Evolutionary conservation across 495 filamentous ascomycete species (phyloP).

Genomic region (Talaromyces trachyspermus): DNA sequence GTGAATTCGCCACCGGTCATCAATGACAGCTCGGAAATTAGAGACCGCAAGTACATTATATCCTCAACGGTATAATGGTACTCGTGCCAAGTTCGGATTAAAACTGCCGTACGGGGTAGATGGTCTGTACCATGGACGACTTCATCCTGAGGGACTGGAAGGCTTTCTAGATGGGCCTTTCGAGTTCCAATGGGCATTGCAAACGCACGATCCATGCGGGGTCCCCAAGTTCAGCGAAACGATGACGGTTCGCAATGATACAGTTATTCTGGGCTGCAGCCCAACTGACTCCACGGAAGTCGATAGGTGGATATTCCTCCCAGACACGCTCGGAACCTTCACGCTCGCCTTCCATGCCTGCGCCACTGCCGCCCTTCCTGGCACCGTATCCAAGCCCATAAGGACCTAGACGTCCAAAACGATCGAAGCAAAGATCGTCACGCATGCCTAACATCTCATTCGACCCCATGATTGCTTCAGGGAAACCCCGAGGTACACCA

Average conservation of each 20-base stretch:
- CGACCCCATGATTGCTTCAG: slow-evolving; percentile 72
- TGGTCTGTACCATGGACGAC: slow-evolving; percentile 19
- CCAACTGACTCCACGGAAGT: slow-evolving; percentile 70
- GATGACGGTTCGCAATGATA: slow-evolving; percentile 56
- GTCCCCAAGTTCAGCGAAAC: slow-evolving; percentile 50
- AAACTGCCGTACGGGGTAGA: slow-evolving; percentile 50
- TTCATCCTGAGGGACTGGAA: slow-evolving; percentile 10
- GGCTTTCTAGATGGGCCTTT: background rate
- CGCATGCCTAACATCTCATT: slow-evolving; percentile 72
- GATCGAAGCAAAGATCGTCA: slow-evolving; percentile 89
- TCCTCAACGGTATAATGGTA: slow-evolving; percentile 47
- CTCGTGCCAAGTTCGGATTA: slow-evolving; percentile 59
- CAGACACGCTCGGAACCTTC: slow-evolving; percentile 70
- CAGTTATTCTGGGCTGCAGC: slow-evolving; percentile 66
- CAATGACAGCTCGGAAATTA: slow-evolving; percentile 56
- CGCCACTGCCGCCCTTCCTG: slow-evolving; percentile 70
- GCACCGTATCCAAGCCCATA: slow-evolving; percentile 83
- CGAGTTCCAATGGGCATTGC: slow-evolving; percentile 33
- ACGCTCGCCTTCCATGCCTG: slow-evolving; percentile 70
- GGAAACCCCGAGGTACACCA: slow-evolving; percentile 73
- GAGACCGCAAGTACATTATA: slow-evolving; percentile 46
- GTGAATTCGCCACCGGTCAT: slow-evolving; percentile 56
- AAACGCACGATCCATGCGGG: slow-evolving; percentile 37
- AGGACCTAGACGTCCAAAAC: slow-evolving; percentile 78
- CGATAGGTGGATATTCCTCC: slow-evolving; percentile 58